phyloP scores from a whole-genome alignment of 768 basidiomycete species.

The Neoboletus magnificus region DNA sequence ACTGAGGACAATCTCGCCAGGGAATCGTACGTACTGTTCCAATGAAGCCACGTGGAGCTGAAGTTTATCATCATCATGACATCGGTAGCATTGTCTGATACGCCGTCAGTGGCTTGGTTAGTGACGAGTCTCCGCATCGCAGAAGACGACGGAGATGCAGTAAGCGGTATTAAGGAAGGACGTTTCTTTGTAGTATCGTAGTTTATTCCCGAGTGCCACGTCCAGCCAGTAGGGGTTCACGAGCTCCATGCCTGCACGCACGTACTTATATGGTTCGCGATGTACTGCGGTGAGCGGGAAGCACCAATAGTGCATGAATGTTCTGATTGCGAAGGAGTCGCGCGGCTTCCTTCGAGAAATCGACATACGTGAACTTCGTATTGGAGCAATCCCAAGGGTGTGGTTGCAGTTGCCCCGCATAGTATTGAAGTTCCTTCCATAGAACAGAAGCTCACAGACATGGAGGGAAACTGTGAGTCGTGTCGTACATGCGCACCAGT shows the following conservation, averaged over 20 bases:
- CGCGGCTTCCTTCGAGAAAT: not conserved
- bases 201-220: not conserved
- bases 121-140: not conserved
- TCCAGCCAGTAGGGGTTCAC: not conserved
- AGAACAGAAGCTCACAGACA: not conserved
- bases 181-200: not conserved
- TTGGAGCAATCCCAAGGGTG: not conserved
- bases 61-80: not conserved
- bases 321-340: not conserved
- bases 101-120: not conserved
- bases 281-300: not conserved
- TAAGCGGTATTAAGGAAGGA: not conserved
- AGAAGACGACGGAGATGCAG: not conserved
- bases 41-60: not conserved
- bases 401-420: not conserved
- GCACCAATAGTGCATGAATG: not conserved
- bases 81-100: not conserved
- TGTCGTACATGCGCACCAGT: not conserved
- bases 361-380: not conserved
- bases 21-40: not conserved
- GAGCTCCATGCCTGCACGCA: not conserved
- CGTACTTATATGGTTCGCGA: not conserved
- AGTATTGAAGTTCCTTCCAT: not conserved
- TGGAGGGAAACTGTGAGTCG: not conserved
- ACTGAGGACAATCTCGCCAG: not conserved